Conservation (phyloP, 805 yeast genomes). For the Wickerhamiella allomyrinae region DNA sequence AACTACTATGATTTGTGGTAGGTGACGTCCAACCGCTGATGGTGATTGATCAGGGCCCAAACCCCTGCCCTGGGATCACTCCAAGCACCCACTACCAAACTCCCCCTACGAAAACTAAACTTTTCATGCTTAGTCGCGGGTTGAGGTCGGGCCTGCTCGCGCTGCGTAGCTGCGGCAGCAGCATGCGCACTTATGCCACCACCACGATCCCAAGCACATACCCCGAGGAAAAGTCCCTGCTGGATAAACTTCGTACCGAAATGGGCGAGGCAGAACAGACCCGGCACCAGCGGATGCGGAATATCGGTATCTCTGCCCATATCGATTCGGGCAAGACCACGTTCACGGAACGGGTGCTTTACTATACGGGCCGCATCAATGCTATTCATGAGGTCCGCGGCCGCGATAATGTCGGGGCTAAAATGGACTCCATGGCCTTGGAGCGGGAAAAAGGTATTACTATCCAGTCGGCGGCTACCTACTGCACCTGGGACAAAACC, state of each 20-base stretch:
- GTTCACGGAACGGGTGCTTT: slow-evolving; percentile 91
- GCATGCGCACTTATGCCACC: slow-evolving; percentile 1
- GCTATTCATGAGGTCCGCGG: slow-evolving; percentile 91
- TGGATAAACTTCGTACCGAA: slow-evolving; percentile 20
- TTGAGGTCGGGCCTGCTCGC: not conserved
- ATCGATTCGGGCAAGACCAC: slow-evolving; percentile 98
- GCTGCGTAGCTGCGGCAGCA: not conserved
- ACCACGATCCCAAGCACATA: slow-evolving; percentile 14
- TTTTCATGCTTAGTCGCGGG: slow-evolving; percentile 2
- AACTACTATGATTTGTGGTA: no score
- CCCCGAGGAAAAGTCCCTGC: slow-evolving; percentile 20
- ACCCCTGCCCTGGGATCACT: no score
- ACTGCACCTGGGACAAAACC: slow-evolving; percentile 81
- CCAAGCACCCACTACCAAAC: no score
- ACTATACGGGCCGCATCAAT: slow-evolving; percentile 91
- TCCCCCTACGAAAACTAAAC: no score
- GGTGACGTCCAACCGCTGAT: no score
- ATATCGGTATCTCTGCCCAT: slow-evolving; percentile 96
- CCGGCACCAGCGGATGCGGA: slow-evolving; percentile 52
- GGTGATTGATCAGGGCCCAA: no score
- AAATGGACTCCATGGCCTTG: slow-evolving; percentile 98
- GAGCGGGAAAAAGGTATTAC: slow-evolving; percentile 98
- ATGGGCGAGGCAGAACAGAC: slow-evolving; percentile 23
- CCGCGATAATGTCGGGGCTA: slow-evolving; percentile 94
- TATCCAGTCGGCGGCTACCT: slow-evolving; percentile 97